Conservation (phyloP, 2,329 filamentous ascomycete species). For the Stagonosporopsis chrysanthemi region DNA sequence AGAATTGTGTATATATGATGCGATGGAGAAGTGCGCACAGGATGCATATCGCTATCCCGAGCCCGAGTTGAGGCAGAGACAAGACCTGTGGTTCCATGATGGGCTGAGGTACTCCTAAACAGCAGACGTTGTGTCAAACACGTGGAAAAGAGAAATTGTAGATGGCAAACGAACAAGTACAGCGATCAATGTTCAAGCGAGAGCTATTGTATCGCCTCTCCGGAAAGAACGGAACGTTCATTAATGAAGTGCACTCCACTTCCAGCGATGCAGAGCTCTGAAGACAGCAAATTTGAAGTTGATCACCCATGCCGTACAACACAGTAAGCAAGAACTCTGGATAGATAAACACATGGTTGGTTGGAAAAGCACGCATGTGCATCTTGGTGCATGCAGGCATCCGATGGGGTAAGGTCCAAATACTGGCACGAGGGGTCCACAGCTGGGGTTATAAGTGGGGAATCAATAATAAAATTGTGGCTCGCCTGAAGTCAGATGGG, state of each 20-base stretch:
- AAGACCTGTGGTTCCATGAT: background rate
- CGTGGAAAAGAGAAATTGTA: background rate
- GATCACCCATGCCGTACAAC: background rate
- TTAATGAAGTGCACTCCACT: background rate
- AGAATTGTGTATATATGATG: conserved; percentile 4
- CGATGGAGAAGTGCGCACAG: background rate
- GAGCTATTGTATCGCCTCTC: background rate
- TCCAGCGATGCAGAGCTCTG: background rate
- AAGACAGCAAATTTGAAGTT: background rate
- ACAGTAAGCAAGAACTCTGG: background rate
- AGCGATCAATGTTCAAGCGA: background rate
- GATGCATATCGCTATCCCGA: background rate
- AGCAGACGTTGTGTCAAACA: background rate
- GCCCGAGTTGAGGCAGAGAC: background rate
- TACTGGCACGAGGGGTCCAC: background rate
- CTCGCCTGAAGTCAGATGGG: background rate
- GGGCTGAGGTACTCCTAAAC: background rate
- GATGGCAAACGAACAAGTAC: background rate
- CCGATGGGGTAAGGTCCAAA: background rate
- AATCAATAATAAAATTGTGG: background rate
- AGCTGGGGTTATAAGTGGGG: conserved; percentile 1
- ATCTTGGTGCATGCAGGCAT: background rate
- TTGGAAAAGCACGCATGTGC: background rate
- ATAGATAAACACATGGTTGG: background rate
- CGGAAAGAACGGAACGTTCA: background rate